Conservation (phyloP, 1,139 yeast species). For the Candida sp. region DNA sequence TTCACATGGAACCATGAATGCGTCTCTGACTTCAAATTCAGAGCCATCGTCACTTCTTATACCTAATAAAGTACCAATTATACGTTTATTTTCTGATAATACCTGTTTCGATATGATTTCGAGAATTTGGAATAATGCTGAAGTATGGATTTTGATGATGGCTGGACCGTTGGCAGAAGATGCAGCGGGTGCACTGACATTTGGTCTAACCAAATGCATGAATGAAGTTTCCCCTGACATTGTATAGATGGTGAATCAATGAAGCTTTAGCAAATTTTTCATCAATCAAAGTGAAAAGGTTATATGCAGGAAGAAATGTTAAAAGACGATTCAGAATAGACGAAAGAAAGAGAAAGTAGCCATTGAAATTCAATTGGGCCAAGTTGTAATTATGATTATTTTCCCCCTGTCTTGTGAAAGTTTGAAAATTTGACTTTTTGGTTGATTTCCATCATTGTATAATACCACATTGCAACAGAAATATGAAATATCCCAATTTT, state of each 20-base stretch:
- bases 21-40: slow-evolving; percentile 70
- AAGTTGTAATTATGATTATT: background rate
- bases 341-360: background rate
- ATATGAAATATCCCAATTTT: no score
- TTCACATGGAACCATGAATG: slow-evolving; percentile 79
- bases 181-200: slow-evolving; percentile 52
- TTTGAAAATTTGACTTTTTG: background rate
- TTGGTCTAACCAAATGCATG: slow-evolving; percentile 63
- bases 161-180: slow-evolving; percentile 46
- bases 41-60: slow-evolving; percentile 84
- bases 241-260: background rate
- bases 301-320: background rate
- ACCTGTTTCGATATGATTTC: slow-evolving; percentile 46
- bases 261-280: background rate
- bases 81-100: slow-evolving; percentile 49
- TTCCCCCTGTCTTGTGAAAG: background rate
- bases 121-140: slow-evolving; percentile 70
- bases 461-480: background rate
- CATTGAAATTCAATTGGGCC: no score
- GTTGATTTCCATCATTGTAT: background rate
- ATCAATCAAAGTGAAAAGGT: background rate
- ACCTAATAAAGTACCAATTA: slow-evolving; percentile 83
- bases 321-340: background rate
- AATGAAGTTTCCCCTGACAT: slow-evolving; percentile 16
- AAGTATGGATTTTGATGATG: slow-evolving; percentile 56